Evolutionary conservation across 208 protist species (phyloP).

Genomic region (Leishmania aethiopica): DNA sequence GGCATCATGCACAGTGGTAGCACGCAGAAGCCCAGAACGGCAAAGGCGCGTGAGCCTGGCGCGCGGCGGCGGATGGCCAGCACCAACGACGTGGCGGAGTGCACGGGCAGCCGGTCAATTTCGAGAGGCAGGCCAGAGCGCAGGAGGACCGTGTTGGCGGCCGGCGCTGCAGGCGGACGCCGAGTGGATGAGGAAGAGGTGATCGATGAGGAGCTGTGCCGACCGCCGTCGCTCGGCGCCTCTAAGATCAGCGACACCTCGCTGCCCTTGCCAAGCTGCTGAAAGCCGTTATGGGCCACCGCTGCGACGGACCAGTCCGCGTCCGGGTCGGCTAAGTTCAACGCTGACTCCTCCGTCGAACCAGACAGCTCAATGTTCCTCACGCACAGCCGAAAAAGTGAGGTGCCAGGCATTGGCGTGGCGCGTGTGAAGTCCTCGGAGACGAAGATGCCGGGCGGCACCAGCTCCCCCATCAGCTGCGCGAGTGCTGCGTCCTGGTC

Average conservation of each 20-base stretch:
- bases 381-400: slow-evolving; percentile 66
- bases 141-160: slow-evolving; percentile 30
- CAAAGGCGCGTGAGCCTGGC: slow-evolving; percentile 34
- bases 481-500: slow-evolving; percentile 45
- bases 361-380: slow-evolving; percentile 53
- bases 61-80: slow-evolving; percentile 75
- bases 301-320: slow-evolving; percentile 82
- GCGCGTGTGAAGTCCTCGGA: slow-evolving; percentile 73
- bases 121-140: slow-evolving; percentile 65
- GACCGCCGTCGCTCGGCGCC: not conserved
- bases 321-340: slow-evolving; percentile 41
- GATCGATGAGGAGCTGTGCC: slow-evolving; percentile 16
- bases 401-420: slow-evolving; percentile 37
- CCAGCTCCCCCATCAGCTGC: slow-evolving; percentile 65
- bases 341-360: slow-evolving; percentile 42
- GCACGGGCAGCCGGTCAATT: slow-evolving; percentile 76
- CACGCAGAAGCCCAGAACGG: slow-evolving; percentile 85
- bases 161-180: not conserved
- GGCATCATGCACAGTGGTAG: slow-evolving; percentile 90
- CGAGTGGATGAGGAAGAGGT: slow-evolving; percentile 14
- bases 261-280: slow-evolving; percentile 74
- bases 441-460: slow-evolving; percentile 82
- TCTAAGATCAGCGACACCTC: slow-evolving; percentile 66
- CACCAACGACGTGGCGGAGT: slow-evolving; percentile 84
- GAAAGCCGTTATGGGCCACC: slow-evolving; percentile 88